Evolutionary conservation across 2,329 filamentous ascomycete genomes (phyloP).

Genomic region (Neoarthrinium moseri): DNA sequence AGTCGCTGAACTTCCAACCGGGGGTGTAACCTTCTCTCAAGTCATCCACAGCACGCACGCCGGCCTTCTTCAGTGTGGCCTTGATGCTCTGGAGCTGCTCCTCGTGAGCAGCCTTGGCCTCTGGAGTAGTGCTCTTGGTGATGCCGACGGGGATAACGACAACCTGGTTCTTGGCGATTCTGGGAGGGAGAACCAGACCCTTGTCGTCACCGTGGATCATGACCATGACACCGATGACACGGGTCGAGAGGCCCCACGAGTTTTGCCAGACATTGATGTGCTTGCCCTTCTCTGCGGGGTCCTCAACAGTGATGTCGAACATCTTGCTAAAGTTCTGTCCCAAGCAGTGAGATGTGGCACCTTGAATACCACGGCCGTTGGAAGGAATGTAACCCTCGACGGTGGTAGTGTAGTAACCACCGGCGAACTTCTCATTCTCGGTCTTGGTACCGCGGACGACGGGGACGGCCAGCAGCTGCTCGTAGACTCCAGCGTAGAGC

Average conservation of each 20-base stretch:
- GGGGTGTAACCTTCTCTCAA: conserved; percentile 88
- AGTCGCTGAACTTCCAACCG: conserved; percentile 98
- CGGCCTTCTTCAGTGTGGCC: conserved; percentile 66
- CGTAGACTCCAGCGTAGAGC: conserved; percentile 87
- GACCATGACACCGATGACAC: conserved; percentile 97
- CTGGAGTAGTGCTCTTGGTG: conserved; percentile 79
- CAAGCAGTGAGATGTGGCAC: conserved; percentile 86
- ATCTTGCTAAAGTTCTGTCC: conserved; percentile 99
- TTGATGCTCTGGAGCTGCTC: conserved; percentile 73
- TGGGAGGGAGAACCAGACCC: conserved; percentile 88
- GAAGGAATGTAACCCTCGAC: conserved; percentile 96
- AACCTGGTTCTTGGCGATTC: conserved; percentile 82
- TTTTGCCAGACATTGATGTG: conserved; percentile 96
- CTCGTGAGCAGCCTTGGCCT: conserved; percentile 75
- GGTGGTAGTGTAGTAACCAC: conserved; percentile 94
- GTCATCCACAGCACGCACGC: conserved; percentile 78
- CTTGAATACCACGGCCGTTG: conserved; percentile 95
- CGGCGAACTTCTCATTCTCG: conserved; percentile 96
- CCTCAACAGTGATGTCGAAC: conserved; percentile 97
- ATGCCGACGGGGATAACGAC: conserved; percentile 91
- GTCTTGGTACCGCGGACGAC: conserved; percentile 94
- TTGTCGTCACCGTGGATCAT: conserved; percentile 98
- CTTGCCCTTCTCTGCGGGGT: conserved; percentile 77
- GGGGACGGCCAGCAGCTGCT: conserved; percentile 89
- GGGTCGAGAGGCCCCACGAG: conserved; percentile 96